These are phyloP conservation scores for Chlorella sp. DNA, from an alignment of 139 green algal species.

Conservation along the genomic window DNA sequence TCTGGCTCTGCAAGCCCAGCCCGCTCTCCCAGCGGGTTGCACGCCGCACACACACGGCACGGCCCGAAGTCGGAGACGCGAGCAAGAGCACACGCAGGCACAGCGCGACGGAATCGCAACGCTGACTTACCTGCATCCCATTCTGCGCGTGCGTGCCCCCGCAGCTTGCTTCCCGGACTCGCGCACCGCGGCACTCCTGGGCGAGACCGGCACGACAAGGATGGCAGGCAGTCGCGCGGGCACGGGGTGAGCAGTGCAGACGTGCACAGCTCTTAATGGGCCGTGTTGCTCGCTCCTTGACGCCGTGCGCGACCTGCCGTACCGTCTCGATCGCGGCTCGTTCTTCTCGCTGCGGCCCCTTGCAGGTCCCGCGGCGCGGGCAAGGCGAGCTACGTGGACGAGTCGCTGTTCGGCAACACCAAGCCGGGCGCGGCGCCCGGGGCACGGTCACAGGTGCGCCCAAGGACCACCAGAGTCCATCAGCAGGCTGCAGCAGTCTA, in stretches of 20 bases:
- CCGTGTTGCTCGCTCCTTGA: not conserved
- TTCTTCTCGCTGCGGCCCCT: not conserved
- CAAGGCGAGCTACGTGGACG: constrained; percentile 34
- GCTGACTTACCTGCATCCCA: too few relatives aligned
- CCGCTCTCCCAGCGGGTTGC: too few relatives aligned
- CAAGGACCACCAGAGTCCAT: not conserved
- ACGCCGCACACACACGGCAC: too few relatives aligned
- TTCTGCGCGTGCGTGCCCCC: too few relatives aligned
- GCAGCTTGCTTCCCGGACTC: too few relatives aligned
- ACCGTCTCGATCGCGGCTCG: not conserved
- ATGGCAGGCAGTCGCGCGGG: constrained; percentile 1
- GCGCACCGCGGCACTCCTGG: not conserved
- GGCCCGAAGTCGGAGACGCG: too few relatives aligned
- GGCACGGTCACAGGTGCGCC: constrained; percentile 6
- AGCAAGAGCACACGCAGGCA: too few relatives aligned
- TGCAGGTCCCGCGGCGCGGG: not conserved
- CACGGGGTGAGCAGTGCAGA: not conserved
- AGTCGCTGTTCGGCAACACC: constrained; percentile 26
- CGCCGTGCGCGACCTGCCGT: not conserved
- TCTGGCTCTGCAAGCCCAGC: too few relatives aligned
- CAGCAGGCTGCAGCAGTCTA: not conserved
- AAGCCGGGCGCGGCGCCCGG: not conserved
- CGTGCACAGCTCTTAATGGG: not conserved
- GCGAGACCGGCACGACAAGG: not conserved
- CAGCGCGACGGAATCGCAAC: too few relatives aligned